phyloP scores from a whole-genome alignment of 257 asterid genomes.

The Jasminum sambac region DNA sequence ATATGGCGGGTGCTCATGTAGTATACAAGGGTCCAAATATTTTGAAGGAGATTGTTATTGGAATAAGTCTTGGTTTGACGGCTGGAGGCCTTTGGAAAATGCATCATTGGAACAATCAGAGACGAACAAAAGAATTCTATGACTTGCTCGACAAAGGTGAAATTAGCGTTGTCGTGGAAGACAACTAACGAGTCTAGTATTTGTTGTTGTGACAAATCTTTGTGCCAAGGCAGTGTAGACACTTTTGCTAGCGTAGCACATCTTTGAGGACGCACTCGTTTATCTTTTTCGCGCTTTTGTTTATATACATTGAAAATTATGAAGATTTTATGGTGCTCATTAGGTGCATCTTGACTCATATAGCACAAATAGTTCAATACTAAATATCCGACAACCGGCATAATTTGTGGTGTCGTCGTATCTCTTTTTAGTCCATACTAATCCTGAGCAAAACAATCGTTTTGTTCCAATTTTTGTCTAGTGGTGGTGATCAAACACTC shows the following conservation, averaged over 20 bases:
- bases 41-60: slow-evolving; percentile 56
- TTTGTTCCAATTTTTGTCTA: too few species aligned
- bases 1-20: slow-evolving; percentile 49
- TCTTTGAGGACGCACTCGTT: neutral
- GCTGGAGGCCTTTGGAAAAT: slow-evolving; percentile 73
- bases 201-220: neutral
- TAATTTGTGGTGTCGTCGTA: too few species aligned
- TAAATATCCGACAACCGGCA: too few species aligned
- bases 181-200: slow-evolving; percentile 39
- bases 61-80: slow-evolving; percentile 44
- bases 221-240: neutral
- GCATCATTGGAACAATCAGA: slow-evolving; percentile 67
- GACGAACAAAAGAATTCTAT: slow-evolving; percentile 51
- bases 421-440: too few species aligned
- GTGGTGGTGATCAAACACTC: too few species aligned
- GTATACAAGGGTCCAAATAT: slow-evolving; percentile 62
- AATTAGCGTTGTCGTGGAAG: slow-evolving; percentile 54
- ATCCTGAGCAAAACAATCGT: too few species aligned
- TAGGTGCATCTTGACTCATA: too few species aligned
- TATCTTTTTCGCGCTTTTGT: too few species aligned
- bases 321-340: too few species aligned
- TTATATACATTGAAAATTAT: too few species aligned
- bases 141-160: slow-evolving; percentile 60
- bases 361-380: too few species aligned
- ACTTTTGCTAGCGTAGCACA: neutral